Evolutionary conservation across 768 basidiomycete genomes (phyloP).

Genomic region (Vararia minispora): DNA sequence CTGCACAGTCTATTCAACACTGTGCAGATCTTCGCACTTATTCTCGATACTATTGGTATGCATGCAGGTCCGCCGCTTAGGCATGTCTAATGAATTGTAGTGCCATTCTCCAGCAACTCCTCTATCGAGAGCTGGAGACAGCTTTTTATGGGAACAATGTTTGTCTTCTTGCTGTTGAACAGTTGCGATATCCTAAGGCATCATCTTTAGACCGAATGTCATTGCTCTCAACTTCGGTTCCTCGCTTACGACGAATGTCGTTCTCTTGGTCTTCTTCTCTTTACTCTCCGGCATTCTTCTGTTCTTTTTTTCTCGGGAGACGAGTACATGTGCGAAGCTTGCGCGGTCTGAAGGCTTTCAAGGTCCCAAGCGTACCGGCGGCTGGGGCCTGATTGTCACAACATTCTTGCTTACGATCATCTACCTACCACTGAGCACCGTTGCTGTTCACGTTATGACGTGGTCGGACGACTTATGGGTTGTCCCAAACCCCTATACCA

Average conservation of each 20-base stretch:
- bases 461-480: conserved; percentile 75
- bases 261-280: conserved; percentile 52
- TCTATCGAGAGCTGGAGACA: conserved; percentile 42
- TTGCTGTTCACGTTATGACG: conserved; percentile 64
- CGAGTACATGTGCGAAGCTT: conserved; percentile 35
- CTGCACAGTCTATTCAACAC: conserved; percentile 59
- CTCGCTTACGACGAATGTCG: conserved; percentile 43
- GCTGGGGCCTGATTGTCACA: conserved; percentile 45
- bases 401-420: conserved; percentile 58
- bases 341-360: conserved; percentile 46
- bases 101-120: conserved; percentile 27
- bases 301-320: conserved; percentile 46
- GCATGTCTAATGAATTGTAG: conserved; percentile 15
- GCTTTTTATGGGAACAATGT: conserved; percentile 61
- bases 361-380: conserved; percentile 26
- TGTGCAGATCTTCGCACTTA: conserved; percentile 59
- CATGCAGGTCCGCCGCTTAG: not conserved
- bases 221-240: conserved; percentile 66
- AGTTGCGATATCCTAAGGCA: not conserved
- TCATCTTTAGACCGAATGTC: conserved; percentile 46
- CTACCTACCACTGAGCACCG: conserved; percentile 69
- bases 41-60: conserved; percentile 56
- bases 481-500: conserved; percentile 56
- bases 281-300: conserved; percentile 39
- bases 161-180: conserved; percentile 16